Base-by-base conservation (phyloP, 2,329 filamentous ascomycete genomes). In the Beauveria caledonica region DNA sequence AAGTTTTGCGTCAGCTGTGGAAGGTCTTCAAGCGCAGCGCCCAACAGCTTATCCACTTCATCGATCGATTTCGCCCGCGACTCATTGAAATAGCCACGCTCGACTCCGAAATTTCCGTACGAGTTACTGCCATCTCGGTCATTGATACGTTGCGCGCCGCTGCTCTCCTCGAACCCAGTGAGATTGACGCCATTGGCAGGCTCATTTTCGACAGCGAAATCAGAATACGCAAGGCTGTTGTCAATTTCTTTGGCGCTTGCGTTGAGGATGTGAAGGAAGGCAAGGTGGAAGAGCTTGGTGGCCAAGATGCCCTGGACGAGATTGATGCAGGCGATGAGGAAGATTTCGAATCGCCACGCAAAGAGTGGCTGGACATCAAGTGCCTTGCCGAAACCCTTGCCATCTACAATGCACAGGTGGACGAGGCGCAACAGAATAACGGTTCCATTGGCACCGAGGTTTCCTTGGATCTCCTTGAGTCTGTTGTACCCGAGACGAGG, bases 21-120 rank as follows among this genome's bases (percentile, higher is more conserved):
- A 86, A 84, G 61, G 81, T 99, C 5, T 93, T 95, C 74, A 87
- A 86, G 68, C 86, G 90, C 62, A 86, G 90, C 65, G 86, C 92
- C 58, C 91, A 91, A 70, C 84, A 95, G 64, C 78, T 99, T 57
- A 89, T 91, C 61, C 90, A 92, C 62, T 99, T 97, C 68, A 96
- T 95, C 40, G 94, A 97, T 71, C 84, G 92, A 52, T 99, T 97
- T 73, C 84, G 92, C 53, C 80, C 87, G 6, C 86, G 94, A 29
- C 79, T 99, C 44, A 88, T 97, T 27, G 94, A 99, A 74, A 97
- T 99, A 78, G 92, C 92, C 0, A 90, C 88, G 7, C 84, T 86
- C 63, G 94, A 99, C 72, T 83, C 88, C 0, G 94, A 99, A 66
- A 78, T 88, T 15, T 82, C 81, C 57, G 91, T 97, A 33, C 86